These are phyloP conservation scores for Pseudozyma sp. DNA, from an alignment of 1,284 basidiomycete genomes.

Conservation along the genomic window DNA sequence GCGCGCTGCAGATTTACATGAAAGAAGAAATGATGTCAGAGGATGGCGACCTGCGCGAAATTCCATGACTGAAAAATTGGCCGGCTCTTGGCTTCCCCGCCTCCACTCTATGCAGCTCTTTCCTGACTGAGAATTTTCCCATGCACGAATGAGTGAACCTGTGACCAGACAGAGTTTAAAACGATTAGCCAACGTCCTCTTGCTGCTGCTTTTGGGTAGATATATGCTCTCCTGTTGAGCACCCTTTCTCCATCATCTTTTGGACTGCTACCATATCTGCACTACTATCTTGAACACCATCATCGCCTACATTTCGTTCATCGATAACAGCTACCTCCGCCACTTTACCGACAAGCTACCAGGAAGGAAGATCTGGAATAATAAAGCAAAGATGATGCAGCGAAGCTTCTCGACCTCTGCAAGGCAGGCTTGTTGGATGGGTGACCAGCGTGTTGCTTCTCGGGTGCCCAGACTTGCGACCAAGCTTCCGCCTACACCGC, in stretches of 20 bases:
- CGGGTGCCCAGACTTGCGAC: conserved; percentile 29
- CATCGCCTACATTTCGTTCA: neutral
- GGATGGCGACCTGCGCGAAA: neutral
- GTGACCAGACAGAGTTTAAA: conserved; percentile 6
- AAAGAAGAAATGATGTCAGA: conserved; percentile 18
- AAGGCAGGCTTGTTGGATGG: conserved; percentile 17
- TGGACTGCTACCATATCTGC: neutral
- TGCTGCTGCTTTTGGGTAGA: neutral
- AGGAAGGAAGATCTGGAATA: too few species aligned
- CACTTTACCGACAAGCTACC: too few species aligned
- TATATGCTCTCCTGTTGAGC: neutral
- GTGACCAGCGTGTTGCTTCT: conserved; percentile 42
- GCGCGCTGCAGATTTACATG: neutral
- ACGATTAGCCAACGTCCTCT: conserved; percentile 4
- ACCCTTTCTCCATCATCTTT: neutral
- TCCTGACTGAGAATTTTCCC: neutral
- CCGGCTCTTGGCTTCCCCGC: conserved; percentile 4
- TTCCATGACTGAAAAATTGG: conserved; percentile 10
- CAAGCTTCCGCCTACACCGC: conserved; percentile 10
- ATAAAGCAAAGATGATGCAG: conserved; percentile 23
- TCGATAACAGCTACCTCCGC: too few species aligned
- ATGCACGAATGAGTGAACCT: conserved; percentile 1
- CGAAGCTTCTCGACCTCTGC: conserved; percentile 33
- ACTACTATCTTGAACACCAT: too few species aligned
- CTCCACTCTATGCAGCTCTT: neutral